Conservation (phyloP, 73 alveolate genomes). For the Paramecium sexaurelia region DNA sequence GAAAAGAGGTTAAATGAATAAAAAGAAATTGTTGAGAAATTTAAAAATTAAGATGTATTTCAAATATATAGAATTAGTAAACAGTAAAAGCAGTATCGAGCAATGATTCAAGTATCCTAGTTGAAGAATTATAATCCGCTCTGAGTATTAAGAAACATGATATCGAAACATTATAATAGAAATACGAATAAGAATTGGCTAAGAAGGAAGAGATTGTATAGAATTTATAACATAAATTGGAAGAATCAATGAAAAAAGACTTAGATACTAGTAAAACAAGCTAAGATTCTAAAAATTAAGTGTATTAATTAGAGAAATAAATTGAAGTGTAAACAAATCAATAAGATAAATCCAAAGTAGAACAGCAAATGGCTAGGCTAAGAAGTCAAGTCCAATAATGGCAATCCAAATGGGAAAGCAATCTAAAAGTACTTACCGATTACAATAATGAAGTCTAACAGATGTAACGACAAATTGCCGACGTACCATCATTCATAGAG, state of each 20-base stretch:
- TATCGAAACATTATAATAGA: neutral
- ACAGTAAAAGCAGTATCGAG: neutral
- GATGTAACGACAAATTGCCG: conserved; percentile 3
- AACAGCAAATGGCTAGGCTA: conserved; percentile 25
- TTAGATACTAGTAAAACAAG: conserved; percentile 10
- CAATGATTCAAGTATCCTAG: neutral
- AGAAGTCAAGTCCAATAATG: conserved; percentile 36
- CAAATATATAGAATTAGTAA: neutral
- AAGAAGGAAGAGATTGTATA: neutral
- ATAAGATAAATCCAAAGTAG: conserved; percentile 11
- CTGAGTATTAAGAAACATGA: neutral
- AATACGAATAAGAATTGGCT: neutral
- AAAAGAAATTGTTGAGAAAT: neutral
- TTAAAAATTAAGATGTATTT: neutral
- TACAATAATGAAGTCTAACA: conserved; percentile 28
- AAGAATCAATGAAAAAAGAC: neutral
- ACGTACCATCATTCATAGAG: neutral
- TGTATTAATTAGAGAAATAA: conserved; percentile 21
- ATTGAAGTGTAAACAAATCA: neutral
- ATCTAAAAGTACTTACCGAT: conserved; percentile 34
- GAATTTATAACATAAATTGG: conserved; percentile 28
- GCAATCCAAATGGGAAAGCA: conserved; percentile 43
- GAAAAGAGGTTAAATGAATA: neutral
- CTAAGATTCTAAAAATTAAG: conserved; percentile 12
- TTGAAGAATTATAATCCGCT: neutral